A percentile compares a stretch with the other conserved stretches of the same genome.
These are phyloP conservation scores for Jatropha curcas DNA, from an alignment of 345 rosid species.

Conservation along the genomic window DNA sequence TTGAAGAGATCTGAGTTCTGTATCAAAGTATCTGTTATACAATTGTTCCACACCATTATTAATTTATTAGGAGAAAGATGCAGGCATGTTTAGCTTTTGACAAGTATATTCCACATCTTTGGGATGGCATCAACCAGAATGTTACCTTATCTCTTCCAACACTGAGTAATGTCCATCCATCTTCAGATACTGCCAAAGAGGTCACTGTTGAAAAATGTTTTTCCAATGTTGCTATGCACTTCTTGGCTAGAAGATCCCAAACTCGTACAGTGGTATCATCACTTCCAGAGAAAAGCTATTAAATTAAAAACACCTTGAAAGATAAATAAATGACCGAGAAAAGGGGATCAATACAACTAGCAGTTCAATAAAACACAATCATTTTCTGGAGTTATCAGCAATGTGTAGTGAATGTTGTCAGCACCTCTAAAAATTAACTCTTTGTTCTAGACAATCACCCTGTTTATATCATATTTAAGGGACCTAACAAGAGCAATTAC, in stretches of 20 bases:
- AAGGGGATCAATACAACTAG: background rate
- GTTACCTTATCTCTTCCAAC: slow-evolving; percentile 92
- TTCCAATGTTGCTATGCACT: slow-evolving; percentile 66
- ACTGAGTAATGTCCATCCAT: slow-evolving; percentile 75
- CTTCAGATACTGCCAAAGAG: slow-evolving; percentile 74
- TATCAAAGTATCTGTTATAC: background rate
- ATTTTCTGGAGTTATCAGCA: too few relatives aligned
- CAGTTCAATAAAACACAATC: background rate
- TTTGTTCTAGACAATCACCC: background rate
- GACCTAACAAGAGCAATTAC: background rate
- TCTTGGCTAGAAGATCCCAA: slow-evolving; percentile 83
- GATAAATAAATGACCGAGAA: background rate
- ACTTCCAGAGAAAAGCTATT: slow-evolving; percentile 83
- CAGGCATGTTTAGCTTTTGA: background rate
- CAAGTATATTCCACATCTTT: background rate
- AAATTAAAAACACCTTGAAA: background rate
- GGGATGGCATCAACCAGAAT: background rate
- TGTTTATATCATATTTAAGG: background rate
- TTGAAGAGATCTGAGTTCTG: slow-evolving; percentile 11
- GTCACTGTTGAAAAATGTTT: slow-evolving; percentile 84
- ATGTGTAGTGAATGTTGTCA: background rate
- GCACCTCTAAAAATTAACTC: background rate
- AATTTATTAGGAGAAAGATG: background rate
- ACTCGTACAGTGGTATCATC: slow-evolving; percentile 84
- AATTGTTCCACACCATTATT: background rate